Conservation (phyloP, 768 basidiomycete genomes). For the Scleroderma citrinum region DNA sequence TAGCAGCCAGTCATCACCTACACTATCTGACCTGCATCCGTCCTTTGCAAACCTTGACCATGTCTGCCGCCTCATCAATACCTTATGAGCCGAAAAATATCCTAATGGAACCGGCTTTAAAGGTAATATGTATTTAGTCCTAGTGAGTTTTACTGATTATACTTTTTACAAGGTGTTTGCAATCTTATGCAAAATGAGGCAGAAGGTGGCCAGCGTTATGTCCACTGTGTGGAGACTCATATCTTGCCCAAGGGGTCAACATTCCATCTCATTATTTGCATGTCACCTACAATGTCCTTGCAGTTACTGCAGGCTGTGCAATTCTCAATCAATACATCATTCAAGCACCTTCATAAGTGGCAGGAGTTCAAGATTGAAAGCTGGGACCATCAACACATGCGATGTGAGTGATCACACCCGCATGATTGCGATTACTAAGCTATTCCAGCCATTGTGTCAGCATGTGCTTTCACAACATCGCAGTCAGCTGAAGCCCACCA, state of each 20-base stretch:
- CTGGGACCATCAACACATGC: constrained; percentile 10
- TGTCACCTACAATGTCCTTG: constrained; percentile 15
- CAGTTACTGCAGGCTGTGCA: constrained; percentile 7
- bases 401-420: constrained; percentile 5
- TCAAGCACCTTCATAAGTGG: constrained; percentile 11
- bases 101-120: constrained; percentile 20
- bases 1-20: no score
- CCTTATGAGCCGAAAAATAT: constrained; percentile 2
- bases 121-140: constrained; percentile 16
- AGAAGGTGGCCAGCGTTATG: constrained; percentile 12
- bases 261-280: constrained; percentile 20
- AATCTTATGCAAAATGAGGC: constrained; percentile 1
- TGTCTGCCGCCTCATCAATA: constrained; percentile 15
- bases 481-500: constrained; percentile 21
- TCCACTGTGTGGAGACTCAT: constrained; percentile 15
- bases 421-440: background rate
- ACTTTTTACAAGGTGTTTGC: background rate
- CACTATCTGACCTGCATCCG: constrained; percentile 8
- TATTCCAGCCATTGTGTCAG: constrained; percentile 14
- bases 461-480: constrained; percentile 20
- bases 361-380: constrained; percentile 15
- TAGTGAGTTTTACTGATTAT: background rate
- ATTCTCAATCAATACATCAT: constrained; percentile 12
- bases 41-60: constrained; percentile 20
- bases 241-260: constrained; percentile 1